Evolutionary conservation across 1,139 yeast genomes (phyloP), one percentile per base, ranked within the genome.

Genomic region (Protomyces pachydermus): DNA sequence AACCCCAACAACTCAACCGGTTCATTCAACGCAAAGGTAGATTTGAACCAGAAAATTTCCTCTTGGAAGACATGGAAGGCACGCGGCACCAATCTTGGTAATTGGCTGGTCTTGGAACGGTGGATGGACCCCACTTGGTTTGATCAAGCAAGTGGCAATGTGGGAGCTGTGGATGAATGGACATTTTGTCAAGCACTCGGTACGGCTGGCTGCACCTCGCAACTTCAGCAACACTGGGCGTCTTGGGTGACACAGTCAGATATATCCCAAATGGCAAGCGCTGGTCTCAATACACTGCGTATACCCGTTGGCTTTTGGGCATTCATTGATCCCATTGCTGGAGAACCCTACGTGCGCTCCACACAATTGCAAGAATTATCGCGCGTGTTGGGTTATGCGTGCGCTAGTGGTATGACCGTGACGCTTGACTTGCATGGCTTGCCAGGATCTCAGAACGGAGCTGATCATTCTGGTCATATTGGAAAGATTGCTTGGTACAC

Each of bases 221-320:
- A 85, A 45, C 79, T 91, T 68, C 76, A 80, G 60, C 70, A 79
- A 32, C 98, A 91, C 76, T 93, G 97, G 97, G 74, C 77, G 56
- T 77, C 88, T 12, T 91, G 90, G 86, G 83, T 84, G 74, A 84
- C 86, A 2, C 95, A 52, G 72, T 75, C 77, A 38, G 98, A 91
- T 75, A 85, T 91, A 70, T 68, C 74, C 60, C 76, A 80, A 65
- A 88, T 93, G 65, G 80, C 81, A 38, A 70, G 73, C 10, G 69
- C 70, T 10, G 97, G 97, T 0, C 81, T 91, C 70, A 91, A 91
- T 76, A 80, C 87, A 52, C 54, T 89, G 45, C 83, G 98, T 71
- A 87, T 91, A 66, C 98, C 98, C 34, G 83, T 91, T 67, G 98
- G 98, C 6, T 93, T 91, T 78, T 91, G 98, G 98, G 97, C 98